A percentile compares a stretch with the other conserved stretches of the same genome.
phyloP scores from a whole-genome alignment of 495 filamentous ascomycete species.

The Aspergillus biplanus region DNA sequence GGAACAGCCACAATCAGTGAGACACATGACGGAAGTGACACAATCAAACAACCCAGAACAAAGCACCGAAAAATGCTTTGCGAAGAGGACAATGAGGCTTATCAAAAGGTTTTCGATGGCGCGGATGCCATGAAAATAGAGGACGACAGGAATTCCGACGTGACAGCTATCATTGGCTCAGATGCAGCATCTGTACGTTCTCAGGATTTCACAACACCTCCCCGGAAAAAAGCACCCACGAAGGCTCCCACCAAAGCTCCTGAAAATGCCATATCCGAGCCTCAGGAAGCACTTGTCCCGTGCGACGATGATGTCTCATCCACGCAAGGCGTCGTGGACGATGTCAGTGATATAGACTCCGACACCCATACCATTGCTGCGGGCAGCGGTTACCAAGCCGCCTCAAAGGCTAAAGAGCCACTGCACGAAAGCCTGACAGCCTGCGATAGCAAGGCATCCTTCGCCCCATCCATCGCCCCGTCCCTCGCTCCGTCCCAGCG shows the following conservation, averaged over 20 bases:
- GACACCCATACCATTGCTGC: constrained; percentile 25
- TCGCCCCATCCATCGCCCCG: not conserved
- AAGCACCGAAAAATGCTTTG: not conserved
- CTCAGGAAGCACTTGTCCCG: constrained; percentile 32
- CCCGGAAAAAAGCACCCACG: constrained; percentile 13
- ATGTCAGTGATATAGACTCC: constrained; percentile 25
- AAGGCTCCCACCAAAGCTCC: constrained; percentile 25
- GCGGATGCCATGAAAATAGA: constrained; percentile 23
- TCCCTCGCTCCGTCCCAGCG: no score
- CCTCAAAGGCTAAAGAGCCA: constrained; percentile 9
- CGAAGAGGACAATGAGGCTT: constrained; percentile 1
- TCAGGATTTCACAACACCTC: constrained; percentile 32
- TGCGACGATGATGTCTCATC: constrained; percentile 33
- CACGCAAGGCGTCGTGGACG: constrained; percentile 32
- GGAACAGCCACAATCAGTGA: constrained; percentile 16
- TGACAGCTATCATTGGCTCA: constrained; percentile 42
- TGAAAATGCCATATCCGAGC: constrained; percentile 22
- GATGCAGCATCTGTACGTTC: constrained; percentile 38
- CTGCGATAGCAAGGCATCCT: not conserved
- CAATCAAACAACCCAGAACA: not conserved
- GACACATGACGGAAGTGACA: constrained; percentile 15
- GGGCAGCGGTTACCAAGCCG: constrained; percentile 11
- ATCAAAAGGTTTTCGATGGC: constrained; percentile 25
- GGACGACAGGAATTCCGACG: constrained; percentile 39
- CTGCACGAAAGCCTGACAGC: not conserved